Evolutionary conservation across 352 stramenopile species (phyloP), one percentile per base, ranked within the genome.

Genomic region (Blastocystis sp.): DNA sequence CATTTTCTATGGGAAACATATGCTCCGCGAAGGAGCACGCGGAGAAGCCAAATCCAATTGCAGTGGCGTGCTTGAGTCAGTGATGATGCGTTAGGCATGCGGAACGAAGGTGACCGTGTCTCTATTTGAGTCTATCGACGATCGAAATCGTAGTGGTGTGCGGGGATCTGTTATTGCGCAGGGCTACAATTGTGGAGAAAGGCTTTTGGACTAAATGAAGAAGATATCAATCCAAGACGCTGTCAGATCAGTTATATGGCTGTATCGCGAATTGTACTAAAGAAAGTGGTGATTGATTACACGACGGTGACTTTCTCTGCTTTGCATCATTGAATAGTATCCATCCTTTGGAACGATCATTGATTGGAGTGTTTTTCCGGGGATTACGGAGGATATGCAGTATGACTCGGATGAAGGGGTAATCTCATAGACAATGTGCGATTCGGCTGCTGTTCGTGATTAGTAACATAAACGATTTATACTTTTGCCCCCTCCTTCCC

Each of bases 391-490:
- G 7, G 60, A 66, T 21, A 61, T 64, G 17, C 65, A 84, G 74
- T 84, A 21, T 3, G 34, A 28, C 17, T 84, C 28, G 28, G 28
- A 34, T 34, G 28, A 34, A 34, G 28, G 28, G 28, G 28, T 34
- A 34, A 34, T 59, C 66, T 28, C 23, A n/a, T 53, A 84, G 74
- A 67, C 17, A 84, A 21, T 69, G 74, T 62, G 56, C 74, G 2
- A 84, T 84, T 69, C 74, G 74, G 23, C 60, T 84, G 2, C 66
- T 84, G 65, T 84, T 84, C 21, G 52, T 84, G 11, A 56, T 84
- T 4, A 84, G 74, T 52, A 59, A 84, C 28, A 84, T 84, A 59
- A 84, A 84, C 66, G 74, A 84, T 52, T 41, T 84, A 21, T 84
- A 67, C 34, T 84, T 84, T 48, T 62, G 23, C 9, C 74, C 74